Evolutionary conservation across 106 monocot genomes (phyloP).

Genomic region (Narthecium ossifragum): DNA sequence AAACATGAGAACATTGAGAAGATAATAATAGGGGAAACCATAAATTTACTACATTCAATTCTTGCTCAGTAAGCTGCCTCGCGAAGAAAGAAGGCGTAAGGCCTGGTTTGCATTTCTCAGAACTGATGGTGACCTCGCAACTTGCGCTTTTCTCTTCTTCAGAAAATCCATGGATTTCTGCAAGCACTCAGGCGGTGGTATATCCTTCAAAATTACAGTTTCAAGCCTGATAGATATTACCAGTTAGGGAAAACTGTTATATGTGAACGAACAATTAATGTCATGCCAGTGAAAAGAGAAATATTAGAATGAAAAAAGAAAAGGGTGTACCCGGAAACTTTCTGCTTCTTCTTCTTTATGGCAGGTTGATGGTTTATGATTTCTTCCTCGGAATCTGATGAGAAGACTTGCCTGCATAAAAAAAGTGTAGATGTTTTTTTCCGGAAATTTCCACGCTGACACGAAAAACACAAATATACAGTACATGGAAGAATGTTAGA

Average conservation of each 20-base stretch:
- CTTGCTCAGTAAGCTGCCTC: slow-evolving; percentile 39
- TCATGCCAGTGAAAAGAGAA: neutral
- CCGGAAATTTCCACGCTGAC: too few relatives aligned
- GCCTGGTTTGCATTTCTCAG: slow-evolving; percentile 66
- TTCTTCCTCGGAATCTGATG: slow-evolving; percentile 71
- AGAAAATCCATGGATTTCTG: slow-evolving; percentile 66
- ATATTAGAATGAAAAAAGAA: neutral
- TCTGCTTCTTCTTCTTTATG: slow-evolving; percentile 49
- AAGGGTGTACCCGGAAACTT: slow-evolving; percentile 40
- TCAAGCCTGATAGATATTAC: slow-evolving; percentile 35
- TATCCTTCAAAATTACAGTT: slow-evolving; percentile 56
- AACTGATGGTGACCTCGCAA: slow-evolving; percentile 51
- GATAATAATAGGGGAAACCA: too few relatives aligned
- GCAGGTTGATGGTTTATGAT: slow-evolving; percentile 27
- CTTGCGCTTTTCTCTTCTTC: slow-evolving; percentile 74
- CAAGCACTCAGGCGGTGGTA: slow-evolving; percentile 48
- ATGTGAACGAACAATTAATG: neutral
- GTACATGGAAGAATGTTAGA: too few relatives aligned
- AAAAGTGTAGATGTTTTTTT: too few relatives aligned
- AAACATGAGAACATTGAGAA: too few relatives aligned
- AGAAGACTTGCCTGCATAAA: slow-evolving; percentile 47
- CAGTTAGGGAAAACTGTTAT: neutral
- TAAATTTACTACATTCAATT: too few relatives aligned
- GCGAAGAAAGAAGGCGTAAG: slow-evolving; percentile 49
- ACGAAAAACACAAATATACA: too few relatives aligned